Evolutionary conservation across 371 early-diverging fungal species (phyloP).

Genomic region (Mucor racemosus): DNA sequence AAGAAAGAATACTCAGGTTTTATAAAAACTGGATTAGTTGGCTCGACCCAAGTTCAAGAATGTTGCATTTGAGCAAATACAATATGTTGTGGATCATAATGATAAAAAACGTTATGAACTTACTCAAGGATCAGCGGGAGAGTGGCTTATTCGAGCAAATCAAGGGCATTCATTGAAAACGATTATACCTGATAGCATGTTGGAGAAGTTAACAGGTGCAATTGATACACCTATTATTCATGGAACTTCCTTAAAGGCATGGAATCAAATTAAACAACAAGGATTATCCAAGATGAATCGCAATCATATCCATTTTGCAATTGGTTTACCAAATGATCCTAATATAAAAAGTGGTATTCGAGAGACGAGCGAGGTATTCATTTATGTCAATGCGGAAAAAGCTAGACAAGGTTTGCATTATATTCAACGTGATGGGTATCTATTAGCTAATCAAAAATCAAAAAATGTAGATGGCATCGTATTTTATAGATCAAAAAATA

Average conservation of each 20-base stretch:
- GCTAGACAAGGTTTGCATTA: constrained; percentile 65
- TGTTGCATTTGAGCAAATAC: constrained; percentile 58
- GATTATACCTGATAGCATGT: constrained; percentile 48
- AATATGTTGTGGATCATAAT: constrained; percentile 68
- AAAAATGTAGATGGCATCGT: constrained; percentile 73
- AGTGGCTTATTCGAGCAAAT: constrained; percentile 78
- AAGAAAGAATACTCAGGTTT: too few species aligned
- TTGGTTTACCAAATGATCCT: constrained; percentile 68
- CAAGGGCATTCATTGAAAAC: constrained; percentile 80
- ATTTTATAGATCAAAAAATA: constrained; percentile 77
- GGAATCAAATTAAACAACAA: constrained; percentile 60
- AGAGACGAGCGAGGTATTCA: constrained; percentile 63
- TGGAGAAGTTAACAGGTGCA: constrained; percentile 56
- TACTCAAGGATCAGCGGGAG: constrained; percentile 22
- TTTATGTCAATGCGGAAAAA: constrained; percentile 71
- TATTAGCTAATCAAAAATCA: neutral
- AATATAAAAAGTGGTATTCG: constrained; percentile 82
- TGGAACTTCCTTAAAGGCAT: constrained; percentile 69
- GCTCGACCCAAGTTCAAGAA: constrained; percentile 57
- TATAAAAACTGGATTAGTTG: constrained; percentile 36
- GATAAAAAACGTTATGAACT: constrained; percentile 83
- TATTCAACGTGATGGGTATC: neutral
- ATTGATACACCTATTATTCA: constrained; percentile 73
- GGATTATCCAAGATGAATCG: constrained; percentile 83
- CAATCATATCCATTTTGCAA: constrained; percentile 89